Evolutionary conservation across 306 rosid species (phyloP), one percentile per base, ranked within the genome.

Genomic region (Cucurbita moschata): DNA sequence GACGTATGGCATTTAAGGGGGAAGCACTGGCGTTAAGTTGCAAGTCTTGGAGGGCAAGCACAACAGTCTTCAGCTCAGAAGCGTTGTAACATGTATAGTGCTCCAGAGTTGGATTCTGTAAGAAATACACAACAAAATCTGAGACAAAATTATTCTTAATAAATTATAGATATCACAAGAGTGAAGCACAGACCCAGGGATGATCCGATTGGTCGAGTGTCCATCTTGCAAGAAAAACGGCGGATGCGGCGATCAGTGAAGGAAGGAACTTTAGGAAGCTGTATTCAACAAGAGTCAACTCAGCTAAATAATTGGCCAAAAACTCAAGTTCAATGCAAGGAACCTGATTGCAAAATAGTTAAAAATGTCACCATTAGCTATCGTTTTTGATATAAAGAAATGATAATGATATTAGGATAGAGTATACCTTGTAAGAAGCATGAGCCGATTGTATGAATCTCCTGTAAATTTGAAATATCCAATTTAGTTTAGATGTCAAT

Each of bases 151-250:
- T 19, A 49, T 54, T 64, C 51, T 18, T 78, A 35, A 23, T 5
- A 19, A 67, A 43, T 12, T 12, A 23, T 40, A 65, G 37, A 66
- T 43, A 7, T 68, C 23, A 10, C 47, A 39, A 10, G 47, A 53
- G 49, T 26, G 69, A 63, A 56, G 76, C 54, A 62, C 73, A 52
- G 71, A 72, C 98, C 98, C 96, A 90, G 67, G 98, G 98, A 79
- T 90, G 86, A 68, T 87, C 88, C 57, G 85, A 82, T 55, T 84
- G 89, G 81, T 83, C 73, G 64, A 90, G 90, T 15, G 93, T 90
- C 98, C 98, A 92, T 86, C 84, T 92, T n/a, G 98, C 96, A 37
- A 92, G 96, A 83, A 90, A 90, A 7, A 92, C 90, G 72, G 90
- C 93, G 46, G 98, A 88, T 69, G 98, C 96, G 56, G 98, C 98